Evolutionary conservation across 805 yeast species (phyloP), one percentile per base, ranked within the genome.

Genomic region (Candida tammaniensis): DNA sequence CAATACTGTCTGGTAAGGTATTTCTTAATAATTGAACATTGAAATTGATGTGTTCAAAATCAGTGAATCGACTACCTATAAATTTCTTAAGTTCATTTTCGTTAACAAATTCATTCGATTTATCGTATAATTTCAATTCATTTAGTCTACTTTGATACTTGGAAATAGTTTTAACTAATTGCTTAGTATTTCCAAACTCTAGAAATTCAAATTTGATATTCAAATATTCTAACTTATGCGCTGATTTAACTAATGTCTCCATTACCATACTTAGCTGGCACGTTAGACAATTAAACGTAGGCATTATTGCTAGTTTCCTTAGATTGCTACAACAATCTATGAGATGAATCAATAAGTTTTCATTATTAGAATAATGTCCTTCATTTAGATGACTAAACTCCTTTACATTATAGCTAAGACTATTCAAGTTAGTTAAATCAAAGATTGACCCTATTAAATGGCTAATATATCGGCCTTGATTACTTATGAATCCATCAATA

Each of bases 401-500:
- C 11, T 44, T 51, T 25, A 47, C 29, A 8, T 42, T 30, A 5
- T 52, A 33, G 25, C 39, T 43, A 6, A 56, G 42, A 6, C 36
- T 31, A 6, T 11, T 27, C 20, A 56, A 33, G 4, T 19, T 27
- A 4, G 14, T 22, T 15, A 55, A 46, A 6, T 48, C 48, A 3
- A 53, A 35, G 0, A 46, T 37, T 9, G 20, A 30, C 15, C 27
- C 19, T 7, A 57, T 17, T 9, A 44, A 10, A 1, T 20, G 16
- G 5, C 40, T 38, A 3, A 51, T 9, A 5, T 4, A 27, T 3
- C 15, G 20, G 2, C 54, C 57, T 2, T 36, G 24, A 17, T 40
- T 37, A 4, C 44, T 43, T 10, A 56, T 36, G 26, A 39, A 47
- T 6, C 61, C 61, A 27, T 56, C 60, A 2, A 57, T 33, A 1